Base-by-base conservation (phyloP, 2,329 filamentous ascomycete species). In the Colletotrichum cereale region DNA sequence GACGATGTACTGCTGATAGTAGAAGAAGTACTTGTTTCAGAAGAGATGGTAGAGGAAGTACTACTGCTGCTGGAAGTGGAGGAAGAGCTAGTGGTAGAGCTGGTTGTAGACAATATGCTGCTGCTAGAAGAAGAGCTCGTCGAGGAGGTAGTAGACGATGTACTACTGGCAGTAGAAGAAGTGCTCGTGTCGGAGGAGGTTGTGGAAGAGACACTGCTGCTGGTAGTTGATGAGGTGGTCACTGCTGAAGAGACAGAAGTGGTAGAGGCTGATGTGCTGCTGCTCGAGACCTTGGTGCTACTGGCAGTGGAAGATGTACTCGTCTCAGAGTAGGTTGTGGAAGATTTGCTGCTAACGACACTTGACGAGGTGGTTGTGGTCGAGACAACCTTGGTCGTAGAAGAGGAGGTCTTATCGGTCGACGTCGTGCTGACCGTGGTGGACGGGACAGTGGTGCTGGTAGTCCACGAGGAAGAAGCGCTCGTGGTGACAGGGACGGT, bases 401-500 rank as follows among this genome's bases (percentile, higher is more conserved):
- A 50, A 31, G 16, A 38, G 16, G 60, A 52, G 5, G 61, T 55
- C 24, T 50, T 57, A 50, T 42, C 50, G 31, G 52, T 52, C 2
- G 34, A 36, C 12, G 52, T 36, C 12, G 53, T 61, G 31, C 62
- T 68, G 57, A 58, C 38, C 21, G 66, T 61, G 21, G 47, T 72
- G 24, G 26, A 38, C 11, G 64, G 42, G 14, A 64, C 24, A 6
- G 64, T 31, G 11, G 38, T 60, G 60, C 66, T 68, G n/a, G 36
- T 62, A 18, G 48, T 44, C 34, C 31, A 38, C 6, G 21, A 58
- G 18, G 34, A 26, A 12, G 65, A 44, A n/a, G 36, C 58, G 42
- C 40, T 64, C 16, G 57, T 72, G 21, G 65, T 70, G 36, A 31
- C 47, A 18, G 66, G 44, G 12, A 61, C 61, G 12, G 67, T 71